Evolutionary conservation across 75 land plant genomes (phyloP), one percentile per base, ranked within the genome.

Genomic region (Pinus tabuliformis): DNA sequence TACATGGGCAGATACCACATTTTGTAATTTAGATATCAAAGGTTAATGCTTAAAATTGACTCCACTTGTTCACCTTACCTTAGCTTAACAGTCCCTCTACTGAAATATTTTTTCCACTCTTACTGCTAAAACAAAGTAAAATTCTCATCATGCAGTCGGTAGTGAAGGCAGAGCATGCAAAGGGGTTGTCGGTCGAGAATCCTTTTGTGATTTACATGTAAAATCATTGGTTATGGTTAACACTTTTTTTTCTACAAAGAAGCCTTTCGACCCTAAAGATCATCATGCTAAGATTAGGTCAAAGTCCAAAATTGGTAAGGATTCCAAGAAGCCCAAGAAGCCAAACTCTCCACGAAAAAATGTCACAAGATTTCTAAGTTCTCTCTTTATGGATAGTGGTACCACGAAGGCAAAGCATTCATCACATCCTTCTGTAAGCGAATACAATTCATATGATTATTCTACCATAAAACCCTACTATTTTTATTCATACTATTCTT

Each of bases 271-370:
- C 56, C 57, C 74, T 54, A 21, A 1, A 30, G 0, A 30, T 30
- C 30, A 30, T 30, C 30, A 0, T 30, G 0, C 30, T 30, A 30
- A 30, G 5, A 49, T 65, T 20, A 65, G 30, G 45, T 15, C 37
- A 8, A 65, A 65, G 5, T 49, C 78, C 65, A 85, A 84, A 57
- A 33, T 74, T 21, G 80, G 80, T 56, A 78, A 78, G 17, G 84
- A 80, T 9, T 33, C 82, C 71, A 78, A 78, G 80, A 82, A 78
- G 26, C 74, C 82, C 59, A 79, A 79, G 72, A 78, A 30, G 30
- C 30, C 1, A 30, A 30, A 1, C 30, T 30, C 30, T 30, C 30
- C 30, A 30, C 1, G 30, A 30, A 30, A 30, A 30, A 30, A 30
- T 0, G 30, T 30, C 30, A 30, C 30, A 30, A 30, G 1, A 30